A percentile compares a stretch with the other conserved stretches of the same genome.
These are phyloP conservation scores for Aspergillus sp. DNA, from an alignment of 2,329 filamentous ascomycete species.

Conservation along the genomic window DNA sequence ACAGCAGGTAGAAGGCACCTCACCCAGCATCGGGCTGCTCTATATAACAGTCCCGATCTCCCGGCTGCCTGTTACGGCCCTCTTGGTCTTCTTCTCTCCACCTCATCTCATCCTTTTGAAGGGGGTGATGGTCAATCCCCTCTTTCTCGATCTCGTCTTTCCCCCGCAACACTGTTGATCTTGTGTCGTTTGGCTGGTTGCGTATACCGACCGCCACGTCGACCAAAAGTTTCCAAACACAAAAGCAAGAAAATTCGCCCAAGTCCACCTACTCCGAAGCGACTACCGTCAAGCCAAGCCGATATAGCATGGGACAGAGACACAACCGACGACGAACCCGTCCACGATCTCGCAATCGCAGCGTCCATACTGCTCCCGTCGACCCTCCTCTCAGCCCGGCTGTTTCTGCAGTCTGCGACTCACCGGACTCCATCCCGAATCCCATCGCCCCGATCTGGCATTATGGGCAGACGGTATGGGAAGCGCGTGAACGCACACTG, in stretches of 20 bases:
- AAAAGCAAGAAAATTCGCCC: conserved; percentile 8
- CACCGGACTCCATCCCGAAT: conserved; percentile 24
- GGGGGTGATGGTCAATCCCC: conserved; percentile 39
- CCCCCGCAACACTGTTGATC: conserved; percentile 7
- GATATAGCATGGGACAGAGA: conserved; percentile 44
- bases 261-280: neutral
- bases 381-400: conserved; percentile 12
- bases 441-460: conserved; percentile 42
- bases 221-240: conserved; percentile 5
- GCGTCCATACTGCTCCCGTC: conserved; percentile 20
- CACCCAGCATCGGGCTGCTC: conserved; percentile 9
- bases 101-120: conserved; percentile 36
- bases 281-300: neutral
- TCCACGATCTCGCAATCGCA: conserved; percentile 38
- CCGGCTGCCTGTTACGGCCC: neutral
- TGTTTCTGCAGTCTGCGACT: conserved; percentile 19
- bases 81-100: conserved; percentile 15
- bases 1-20: conserved; percentile 17
- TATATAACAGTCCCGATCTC: conserved; percentile 7
- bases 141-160: conserved; percentile 21
- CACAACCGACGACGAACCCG: conserved; percentile 48
- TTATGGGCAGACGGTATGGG: conserved; percentile 41
- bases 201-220: neutral
- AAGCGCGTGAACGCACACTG: conserved; percentile 33
- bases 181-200: conserved; percentile 4